Evolutionary conservation across 768 basidiomycete genomes (phyloP).

Genomic region (Mycena alexandri): DNA sequence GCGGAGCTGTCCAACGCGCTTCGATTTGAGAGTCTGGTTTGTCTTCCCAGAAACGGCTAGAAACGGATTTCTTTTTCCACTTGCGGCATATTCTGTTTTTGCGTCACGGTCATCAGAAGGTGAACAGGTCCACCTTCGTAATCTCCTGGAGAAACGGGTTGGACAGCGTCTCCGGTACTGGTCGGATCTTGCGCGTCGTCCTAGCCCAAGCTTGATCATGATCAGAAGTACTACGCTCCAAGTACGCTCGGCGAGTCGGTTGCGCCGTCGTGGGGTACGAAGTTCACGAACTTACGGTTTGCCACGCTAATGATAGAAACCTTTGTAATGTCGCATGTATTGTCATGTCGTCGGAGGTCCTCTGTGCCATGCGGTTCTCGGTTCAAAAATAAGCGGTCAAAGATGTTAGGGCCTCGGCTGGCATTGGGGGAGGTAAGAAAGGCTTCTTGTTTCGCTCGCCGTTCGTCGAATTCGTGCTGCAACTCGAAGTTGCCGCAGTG

Average conservation of each 20-base stretch:
- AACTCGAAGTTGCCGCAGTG: too few relatives aligned
- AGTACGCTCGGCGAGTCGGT: neutral
- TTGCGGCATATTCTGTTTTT: neutral
- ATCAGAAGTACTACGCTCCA: neutral
- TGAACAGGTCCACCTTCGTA: neutral
- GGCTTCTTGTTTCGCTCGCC: too few relatives aligned
- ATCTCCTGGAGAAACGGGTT: neutral
- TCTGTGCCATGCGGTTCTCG: conserved; percentile 19
- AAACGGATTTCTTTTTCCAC: neutral
- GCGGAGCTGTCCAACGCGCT: conserved; percentile 7
- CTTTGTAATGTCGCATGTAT: neutral
- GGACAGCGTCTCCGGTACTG: neutral
- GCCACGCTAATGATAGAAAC: conserved; percentile 26
- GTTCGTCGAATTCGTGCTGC: too few relatives aligned
- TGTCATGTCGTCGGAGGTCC: conserved; percentile 4
- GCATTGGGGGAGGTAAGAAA: too few relatives aligned
- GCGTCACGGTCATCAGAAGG: neutral
- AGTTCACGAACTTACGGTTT: neutral
- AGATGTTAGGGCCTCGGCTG: neutral
- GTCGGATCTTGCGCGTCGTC: neutral
- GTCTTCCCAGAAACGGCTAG: neutral
- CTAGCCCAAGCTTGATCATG: neutral
- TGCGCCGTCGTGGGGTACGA: too few relatives aligned
- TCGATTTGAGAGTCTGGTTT: neutral
- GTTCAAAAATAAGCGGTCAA: conserved; percentile 9